Evolutionary conservation across 495 filamentous ascomycete genomes (phyloP).

Genomic region (Podospora tetraspora): DNA sequence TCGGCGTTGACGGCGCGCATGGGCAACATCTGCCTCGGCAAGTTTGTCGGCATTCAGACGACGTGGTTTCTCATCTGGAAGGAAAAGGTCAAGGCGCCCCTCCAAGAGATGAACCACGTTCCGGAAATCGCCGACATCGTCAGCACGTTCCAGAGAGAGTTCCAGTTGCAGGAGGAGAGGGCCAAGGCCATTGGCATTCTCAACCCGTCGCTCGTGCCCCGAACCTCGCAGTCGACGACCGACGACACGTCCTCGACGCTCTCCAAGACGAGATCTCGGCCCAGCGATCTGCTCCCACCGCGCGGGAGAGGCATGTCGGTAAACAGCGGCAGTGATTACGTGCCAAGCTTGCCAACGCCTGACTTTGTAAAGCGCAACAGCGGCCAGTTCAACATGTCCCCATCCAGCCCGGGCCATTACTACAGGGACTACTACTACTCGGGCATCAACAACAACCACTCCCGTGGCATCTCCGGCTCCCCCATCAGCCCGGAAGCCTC

Average conservation of each 20-base stretch:
- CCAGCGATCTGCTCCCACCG: conserved; percentile 34
- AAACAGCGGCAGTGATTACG: conserved; percentile 50
- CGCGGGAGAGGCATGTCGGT: conserved; percentile 53
- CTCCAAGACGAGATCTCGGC: conserved; percentile 37
- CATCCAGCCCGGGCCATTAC: conserved; percentile 47
- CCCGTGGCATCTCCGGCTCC: conserved; percentile 34
- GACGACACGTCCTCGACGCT: conserved; percentile 37
- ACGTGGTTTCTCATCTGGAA: conserved; percentile 76
- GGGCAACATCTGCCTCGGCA: conserved; percentile 70
- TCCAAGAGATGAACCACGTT: conserved; percentile 57
- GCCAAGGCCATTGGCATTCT: conserved; percentile 46
- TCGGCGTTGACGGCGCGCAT: conserved; percentile 72
- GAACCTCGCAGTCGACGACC: conserved; percentile 44
- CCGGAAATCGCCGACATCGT: conserved; percentile 64
- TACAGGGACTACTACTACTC: conserved; percentile 46
- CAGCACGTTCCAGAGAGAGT: conserved; percentile 67
- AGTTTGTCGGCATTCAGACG: conserved; percentile 74
- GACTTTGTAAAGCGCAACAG: conserved; percentile 54
- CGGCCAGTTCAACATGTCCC: conserved; percentile 51
- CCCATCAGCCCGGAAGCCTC: conserved; percentile 40
- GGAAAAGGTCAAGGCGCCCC: conserved; percentile 67
- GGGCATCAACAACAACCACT: conserved; percentile 36
- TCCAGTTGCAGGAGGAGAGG: conserved; percentile 52
- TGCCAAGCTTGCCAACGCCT: conserved; percentile 55
- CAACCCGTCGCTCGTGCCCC: conserved; percentile 38